Conservation (phyloP, 805 yeast species). For the Barnettozyma vustinii region DNA sequence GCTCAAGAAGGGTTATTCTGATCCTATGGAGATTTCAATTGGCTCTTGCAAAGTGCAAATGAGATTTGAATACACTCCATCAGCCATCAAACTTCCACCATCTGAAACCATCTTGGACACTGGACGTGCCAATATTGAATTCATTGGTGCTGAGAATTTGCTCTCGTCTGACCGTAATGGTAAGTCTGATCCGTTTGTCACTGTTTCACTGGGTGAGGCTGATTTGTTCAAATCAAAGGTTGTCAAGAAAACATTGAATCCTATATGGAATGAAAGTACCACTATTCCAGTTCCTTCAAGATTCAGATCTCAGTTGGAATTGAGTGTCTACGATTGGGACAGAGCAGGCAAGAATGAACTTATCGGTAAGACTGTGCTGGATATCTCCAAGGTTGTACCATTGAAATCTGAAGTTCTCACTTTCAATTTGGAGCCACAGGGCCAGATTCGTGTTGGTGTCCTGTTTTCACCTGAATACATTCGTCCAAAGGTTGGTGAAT, state of each 20-base stretch:
- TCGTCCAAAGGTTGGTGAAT: slow-evolving; percentile 49
- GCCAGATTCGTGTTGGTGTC: slow-evolving; percentile 48
- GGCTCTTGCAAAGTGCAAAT: slow-evolving; percentile 38
- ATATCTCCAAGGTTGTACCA: slow-evolving; percentile 45
- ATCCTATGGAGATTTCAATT: slow-evolving; percentile 42
- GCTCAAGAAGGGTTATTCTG: slow-evolving; percentile 41
- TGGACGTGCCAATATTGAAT: slow-evolving; percentile 52
- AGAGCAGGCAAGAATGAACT: slow-evolving; percentile 63
- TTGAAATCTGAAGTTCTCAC: slow-evolving; percentile 39
- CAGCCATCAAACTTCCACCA: slow-evolving; percentile 46
- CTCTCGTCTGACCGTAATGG: slow-evolving; percentile 66
- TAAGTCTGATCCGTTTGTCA: slow-evolving; percentile 67
- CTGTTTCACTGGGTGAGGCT: slow-evolving; percentile 47
- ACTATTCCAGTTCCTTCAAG: slow-evolving; percentile 60
- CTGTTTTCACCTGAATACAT: slow-evolving; percentile 60
- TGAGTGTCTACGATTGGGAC: slow-evolving; percentile 72
- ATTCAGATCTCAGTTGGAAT: slow-evolving; percentile 41
- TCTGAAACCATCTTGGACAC: slow-evolving; percentile 64
- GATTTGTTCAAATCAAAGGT: slow-evolving; percentile 53
- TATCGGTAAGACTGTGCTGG: slow-evolving; percentile 48
- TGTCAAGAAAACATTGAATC: slow-evolving; percentile 62
- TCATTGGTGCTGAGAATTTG: slow-evolving; percentile 51
- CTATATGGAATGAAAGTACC: slow-evolving; percentile 69
- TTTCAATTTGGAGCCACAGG: slow-evolving; percentile 58
- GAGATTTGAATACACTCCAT: slow-evolving; percentile 57